phyloP scores from a whole-genome alignment of 768 basidiomycete species.

The Strobilomyces dryophilus region DNA sequence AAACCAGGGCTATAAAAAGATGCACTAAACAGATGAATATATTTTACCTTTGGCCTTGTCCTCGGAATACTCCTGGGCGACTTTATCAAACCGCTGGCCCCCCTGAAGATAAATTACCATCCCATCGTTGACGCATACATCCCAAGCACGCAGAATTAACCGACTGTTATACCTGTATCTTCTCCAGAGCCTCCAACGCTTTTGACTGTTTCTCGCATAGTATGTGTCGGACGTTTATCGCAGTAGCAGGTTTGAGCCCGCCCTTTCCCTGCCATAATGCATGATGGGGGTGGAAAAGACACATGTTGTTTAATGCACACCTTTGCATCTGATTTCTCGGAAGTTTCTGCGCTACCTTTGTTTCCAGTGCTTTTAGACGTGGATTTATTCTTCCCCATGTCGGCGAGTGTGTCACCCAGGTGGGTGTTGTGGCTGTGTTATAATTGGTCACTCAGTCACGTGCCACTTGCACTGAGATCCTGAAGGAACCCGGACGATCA shows the following conservation, averaged over 20 bases:
- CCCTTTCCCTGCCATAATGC: slow-evolving; percentile 43
- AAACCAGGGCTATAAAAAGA: background rate
- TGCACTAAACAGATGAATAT: background rate
- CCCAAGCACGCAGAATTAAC: background rate
- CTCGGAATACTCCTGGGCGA: slow-evolving; percentile 86
- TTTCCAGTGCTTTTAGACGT: slow-evolving; percentile 16
- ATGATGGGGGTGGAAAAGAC: background rate
- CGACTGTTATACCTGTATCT: slow-evolving; percentile 58
- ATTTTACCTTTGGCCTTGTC: slow-evolving; percentile 79
- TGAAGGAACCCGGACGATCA: background rate
- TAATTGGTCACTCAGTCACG: slow-evolving; percentile 9
- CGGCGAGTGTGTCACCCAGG: background rate
- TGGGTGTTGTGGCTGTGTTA: slow-evolving; percentile 5
- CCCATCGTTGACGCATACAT: background rate
- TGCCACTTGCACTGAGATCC: background rate
- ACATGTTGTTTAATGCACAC: slow-evolving; percentile 10
- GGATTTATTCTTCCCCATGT: slow-evolving; percentile 30
- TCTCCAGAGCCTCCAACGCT: slow-evolving; percentile 71
- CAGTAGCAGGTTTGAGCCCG: slow-evolving; percentile 70
- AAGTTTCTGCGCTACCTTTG: slow-evolving; percentile 12
- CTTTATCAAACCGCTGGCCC: slow-evolving; percentile 82
- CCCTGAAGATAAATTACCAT: slow-evolving; percentile 39
- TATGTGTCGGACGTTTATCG: slow-evolving; percentile 84
- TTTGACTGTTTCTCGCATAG: slow-evolving; percentile 86
- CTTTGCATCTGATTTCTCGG: slow-evolving; percentile 23